Conservation (phyloP, 306 rosid genomes). For the Carpinus fangiana region DNA sequence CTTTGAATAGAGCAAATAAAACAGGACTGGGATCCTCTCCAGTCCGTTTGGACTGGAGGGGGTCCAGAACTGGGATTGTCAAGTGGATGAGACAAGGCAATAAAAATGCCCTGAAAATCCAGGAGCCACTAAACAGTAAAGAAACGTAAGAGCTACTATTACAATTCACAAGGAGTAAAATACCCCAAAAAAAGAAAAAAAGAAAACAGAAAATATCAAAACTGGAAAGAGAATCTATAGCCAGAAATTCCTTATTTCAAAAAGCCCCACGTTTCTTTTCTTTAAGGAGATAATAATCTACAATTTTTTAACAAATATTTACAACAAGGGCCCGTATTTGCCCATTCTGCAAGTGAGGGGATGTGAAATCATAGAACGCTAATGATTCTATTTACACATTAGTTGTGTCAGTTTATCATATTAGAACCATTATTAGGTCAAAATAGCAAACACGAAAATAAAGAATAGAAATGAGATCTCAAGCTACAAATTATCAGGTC, state of each 20-base stretch:
- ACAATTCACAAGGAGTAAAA: not conserved
- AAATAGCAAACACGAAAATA: constrained; percentile 27
- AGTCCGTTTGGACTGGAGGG: too few species aligned
- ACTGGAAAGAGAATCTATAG: not conserved
- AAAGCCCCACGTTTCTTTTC: not conserved
- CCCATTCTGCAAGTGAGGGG: constrained; percentile 5
- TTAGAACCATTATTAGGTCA: constrained; percentile 54
- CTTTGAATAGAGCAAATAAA: not conserved
- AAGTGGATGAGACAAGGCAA: not conserved
- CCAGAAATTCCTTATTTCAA: not conserved
- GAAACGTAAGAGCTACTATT: not conserved
- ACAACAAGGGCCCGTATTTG: not conserved
- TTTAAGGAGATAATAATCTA: not conserved
- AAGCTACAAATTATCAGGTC: constrained; percentile 25
- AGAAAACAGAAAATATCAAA: not conserved
- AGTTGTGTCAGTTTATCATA: constrained; percentile 38
- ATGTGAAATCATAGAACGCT: constrained; percentile 21
- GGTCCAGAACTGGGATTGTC: too few species aligned
- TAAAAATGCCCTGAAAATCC: not conserved
- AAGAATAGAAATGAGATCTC: constrained; percentile 39
- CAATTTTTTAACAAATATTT: not conserved
- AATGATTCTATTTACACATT: constrained; percentile 74
- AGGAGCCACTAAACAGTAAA: not conserved
- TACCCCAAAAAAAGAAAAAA: not conserved
- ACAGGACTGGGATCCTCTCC: not conserved